Conservation (phyloP, 306 rosid genomes). For the Glycine soja region DNA sequence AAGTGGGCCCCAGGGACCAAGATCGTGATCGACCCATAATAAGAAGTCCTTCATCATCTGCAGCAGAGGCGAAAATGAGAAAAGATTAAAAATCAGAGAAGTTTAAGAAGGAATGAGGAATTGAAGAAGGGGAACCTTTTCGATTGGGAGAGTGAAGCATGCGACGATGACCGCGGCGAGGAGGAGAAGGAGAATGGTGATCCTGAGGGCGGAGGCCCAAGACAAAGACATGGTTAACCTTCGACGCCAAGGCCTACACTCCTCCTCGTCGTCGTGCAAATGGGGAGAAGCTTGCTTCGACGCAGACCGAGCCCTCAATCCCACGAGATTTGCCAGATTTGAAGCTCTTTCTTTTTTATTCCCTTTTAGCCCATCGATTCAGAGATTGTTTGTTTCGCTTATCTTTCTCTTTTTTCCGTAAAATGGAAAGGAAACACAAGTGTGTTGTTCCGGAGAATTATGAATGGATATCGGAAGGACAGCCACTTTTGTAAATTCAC, state of each 20-base stretch:
- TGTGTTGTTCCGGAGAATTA: no score
- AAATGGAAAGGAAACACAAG: no score
- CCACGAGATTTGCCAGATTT: slow-evolving; percentile 85
- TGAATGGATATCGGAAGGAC: no score
- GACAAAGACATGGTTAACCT: slow-evolving; percentile 71
- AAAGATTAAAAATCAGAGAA: not conserved
- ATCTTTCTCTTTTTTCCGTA: no score
- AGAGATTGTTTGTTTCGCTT: no score
- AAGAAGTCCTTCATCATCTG: slow-evolving; percentile 91
- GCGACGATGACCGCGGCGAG: slow-evolving; percentile 69
- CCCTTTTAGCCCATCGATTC: no score
- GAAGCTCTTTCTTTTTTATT: not conserved
- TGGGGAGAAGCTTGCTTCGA: slow-evolving; percentile 64
- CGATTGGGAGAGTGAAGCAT: slow-evolving; percentile 84
- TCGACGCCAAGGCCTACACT: slow-evolving; percentile 81
- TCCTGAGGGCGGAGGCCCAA: slow-evolving; percentile 73
- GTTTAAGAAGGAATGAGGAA: not conserved
- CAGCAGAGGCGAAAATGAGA: slow-evolving; percentile 27
- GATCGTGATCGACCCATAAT: slow-evolving; percentile 89
- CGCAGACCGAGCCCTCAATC: slow-evolving; percentile 89
- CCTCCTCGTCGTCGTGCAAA: slow-evolving; percentile 64
- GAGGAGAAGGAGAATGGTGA: slow-evolving; percentile 72
- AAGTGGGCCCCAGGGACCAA: slow-evolving; percentile 95
- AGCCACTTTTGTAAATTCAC: no score
- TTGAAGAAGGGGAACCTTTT: slow-evolving; percentile 60